Base-by-base conservation (phyloP, 164 flowering plant species). In the Platanus orientalis region DNA sequence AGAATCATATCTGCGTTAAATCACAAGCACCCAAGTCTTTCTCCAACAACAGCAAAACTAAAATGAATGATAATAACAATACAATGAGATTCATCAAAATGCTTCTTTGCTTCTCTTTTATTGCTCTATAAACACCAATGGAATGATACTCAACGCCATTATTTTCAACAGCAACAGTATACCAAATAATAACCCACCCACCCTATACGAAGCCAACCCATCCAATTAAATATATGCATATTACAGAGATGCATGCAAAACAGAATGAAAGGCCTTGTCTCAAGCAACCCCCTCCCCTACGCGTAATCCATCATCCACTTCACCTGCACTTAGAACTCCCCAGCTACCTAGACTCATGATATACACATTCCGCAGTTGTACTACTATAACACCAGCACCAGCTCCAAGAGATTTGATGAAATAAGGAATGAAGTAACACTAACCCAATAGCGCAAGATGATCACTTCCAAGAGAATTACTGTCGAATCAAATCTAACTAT, bases 341-440 rank as follows among this genome's bases (percentile, higher is more conserved):
- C 26, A 7, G 7, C 26, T 48, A 13, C 56, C 57, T 40, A 34
- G 28, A 69, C 63, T 62, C 65, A 53, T 27, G 26, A 50, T 71
- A 57, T 71, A 30, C 66, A 66, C 67, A 62, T 61, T 57, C 66
- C 54, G 60, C 56, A 53, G 32, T 10, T 26, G 39, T 49, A 21
- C 23, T 51, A 39, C 59, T 54, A 62, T 30, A 39, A 60, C 21
- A 26, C 23, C 57, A 36, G 28, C 19, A 45, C 20, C 32, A 61
- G 62, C 61, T 65, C 30, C 13, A 6, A n/a, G 20, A 21, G 55
- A 40, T 44, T 54, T 55, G 53, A 36, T 17, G 42, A 44, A 63
- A 40, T 29, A 55, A 50, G 17, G 61, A 67, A 54, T 13, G 25
- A 34, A 34, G 10, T 36, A 24, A 29, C 52, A 34, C 26, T 42